Evolutionary conservation across 2,329 filamentous ascomycete genomes (phyloP).

Genomic region (Biscogniauxia sp.): DNA sequence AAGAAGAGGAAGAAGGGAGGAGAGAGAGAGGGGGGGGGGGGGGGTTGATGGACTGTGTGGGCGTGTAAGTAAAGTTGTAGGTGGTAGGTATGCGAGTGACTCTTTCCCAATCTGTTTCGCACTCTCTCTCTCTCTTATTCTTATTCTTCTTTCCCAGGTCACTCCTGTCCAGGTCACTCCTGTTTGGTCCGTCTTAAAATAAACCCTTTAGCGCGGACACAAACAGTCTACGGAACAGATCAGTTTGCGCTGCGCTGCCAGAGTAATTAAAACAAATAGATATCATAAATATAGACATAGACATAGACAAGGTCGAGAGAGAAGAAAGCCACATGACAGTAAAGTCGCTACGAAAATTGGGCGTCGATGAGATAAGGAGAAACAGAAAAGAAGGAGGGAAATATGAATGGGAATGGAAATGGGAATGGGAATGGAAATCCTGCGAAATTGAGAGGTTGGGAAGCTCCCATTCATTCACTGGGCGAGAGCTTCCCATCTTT

Average conservation of each 20-base stretch:
- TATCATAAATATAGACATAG: neutral
- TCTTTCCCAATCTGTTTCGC: no score
- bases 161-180: no score
- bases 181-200: no score
- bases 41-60: neutral
- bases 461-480: conserved; percentile 14
- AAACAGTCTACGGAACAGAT: no score
- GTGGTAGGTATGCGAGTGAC: no score
- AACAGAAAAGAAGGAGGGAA: conserved; percentile 3
- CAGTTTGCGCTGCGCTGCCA: no score
- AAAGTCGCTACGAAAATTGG: neutral
- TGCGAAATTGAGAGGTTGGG: conserved; percentile 32
- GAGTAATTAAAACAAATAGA: neutral
- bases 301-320: neutral
- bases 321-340: neutral
- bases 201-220: no score
- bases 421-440: neutral
- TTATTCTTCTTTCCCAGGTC: no score
- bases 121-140: no score
- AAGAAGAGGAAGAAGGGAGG: no score
- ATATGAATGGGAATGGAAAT: conserved; percentile 1
- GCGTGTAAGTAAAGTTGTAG: neutral
- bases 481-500: conserved; percentile 6
- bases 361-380: neutral
- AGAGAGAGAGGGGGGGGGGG: neutral